Evolutionary conservation across 2,329 filamentous ascomycete genomes (phyloP).

Genomic region (Ophiostoma tasmaniense): DNA sequence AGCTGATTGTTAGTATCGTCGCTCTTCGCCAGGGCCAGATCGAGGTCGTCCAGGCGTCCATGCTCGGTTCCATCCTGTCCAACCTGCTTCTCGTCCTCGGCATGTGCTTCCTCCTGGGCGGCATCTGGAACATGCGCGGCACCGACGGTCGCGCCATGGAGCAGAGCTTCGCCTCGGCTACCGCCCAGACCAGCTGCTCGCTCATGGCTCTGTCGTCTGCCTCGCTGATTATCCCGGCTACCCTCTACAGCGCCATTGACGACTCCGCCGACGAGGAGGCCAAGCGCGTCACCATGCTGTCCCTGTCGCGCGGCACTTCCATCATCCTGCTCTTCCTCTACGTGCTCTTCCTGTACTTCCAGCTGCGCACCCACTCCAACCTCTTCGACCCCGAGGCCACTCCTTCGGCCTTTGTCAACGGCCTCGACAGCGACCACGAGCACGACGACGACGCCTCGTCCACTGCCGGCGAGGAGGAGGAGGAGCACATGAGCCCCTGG

Average conservation of each 20-base stretch:
- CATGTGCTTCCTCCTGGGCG: slow-evolving; percentile 78
- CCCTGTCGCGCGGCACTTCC: slow-evolving; percentile 66
- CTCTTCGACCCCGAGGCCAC: slow-evolving; percentile 55
- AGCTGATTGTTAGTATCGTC: slow-evolving; percentile 80
- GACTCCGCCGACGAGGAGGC: slow-evolving; percentile 33
- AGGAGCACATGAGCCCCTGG: slow-evolving; percentile 50
- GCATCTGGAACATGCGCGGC: slow-evolving; percentile 53
- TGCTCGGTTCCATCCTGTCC: slow-evolving; percentile 85
- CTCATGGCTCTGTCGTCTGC: slow-evolving; percentile 69
- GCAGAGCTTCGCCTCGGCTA: slow-evolving; percentile 66
- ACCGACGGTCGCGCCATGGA: slow-evolving; percentile 51
- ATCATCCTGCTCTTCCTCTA: slow-evolving; percentile 69
- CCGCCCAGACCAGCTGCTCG: slow-evolving; percentile 68
- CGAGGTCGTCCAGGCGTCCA: slow-evolving; percentile 80
- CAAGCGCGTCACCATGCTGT: slow-evolving; percentile 50
- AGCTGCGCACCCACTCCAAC: slow-evolving; percentile 64
- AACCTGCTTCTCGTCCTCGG: slow-evolving; percentile 83
- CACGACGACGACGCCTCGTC: slow-evolving; percentile 25
- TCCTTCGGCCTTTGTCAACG: slow-evolving; percentile 16
- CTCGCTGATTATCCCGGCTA: slow-evolving; percentile 70
- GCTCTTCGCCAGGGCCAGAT: slow-evolving; percentile 79
- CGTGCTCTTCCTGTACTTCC: slow-evolving; percentile 68
- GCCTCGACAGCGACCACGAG: slow-evolving; percentile 16
- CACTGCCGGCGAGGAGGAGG: slow-evolving; percentile 34
- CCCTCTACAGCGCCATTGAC: slow-evolving; percentile 59